These are phyloP conservation scores for Russula foetens DNA, from an alignment of 768 basidiomycete genomes.

Conservation along the genomic window DNA sequence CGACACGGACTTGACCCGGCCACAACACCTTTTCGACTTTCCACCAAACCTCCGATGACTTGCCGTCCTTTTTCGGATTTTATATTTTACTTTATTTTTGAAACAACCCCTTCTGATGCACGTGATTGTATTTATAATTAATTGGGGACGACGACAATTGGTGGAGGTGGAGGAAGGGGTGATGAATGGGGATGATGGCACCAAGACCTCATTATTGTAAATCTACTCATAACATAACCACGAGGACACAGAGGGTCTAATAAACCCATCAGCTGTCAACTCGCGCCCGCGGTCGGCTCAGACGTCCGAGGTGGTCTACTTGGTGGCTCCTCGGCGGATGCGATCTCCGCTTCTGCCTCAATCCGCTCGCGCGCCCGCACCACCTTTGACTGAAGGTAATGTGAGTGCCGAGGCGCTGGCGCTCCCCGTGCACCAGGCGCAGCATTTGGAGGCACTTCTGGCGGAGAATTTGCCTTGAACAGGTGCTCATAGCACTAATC, in stretches of 20 bases:
- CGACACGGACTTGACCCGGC: background rate
- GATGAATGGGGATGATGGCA: background rate
- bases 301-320: conserved; percentile 7
- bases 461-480: conserved; percentile 81
- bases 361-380: conserved; percentile 89
- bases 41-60: too few relatives aligned
- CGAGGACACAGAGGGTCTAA: too few relatives aligned
- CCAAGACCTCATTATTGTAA: background rate
- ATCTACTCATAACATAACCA: background rate
- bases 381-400: conserved; percentile 97
- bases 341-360: conserved; percentile 65
- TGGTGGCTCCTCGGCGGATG: conserved; percentile 24
- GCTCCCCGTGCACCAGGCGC: conserved; percentile 38
- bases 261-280: background rate
- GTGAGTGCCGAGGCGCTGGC: conserved; percentile 51
- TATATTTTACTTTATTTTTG: too few relatives aligned
- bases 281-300: background rate
- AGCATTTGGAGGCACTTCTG: conserved; percentile 38
- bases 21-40: too few relatives aligned
- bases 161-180: background rate
- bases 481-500: conserved; percentile 84
- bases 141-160: too few relatives aligned
- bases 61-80: too few relatives aligned
- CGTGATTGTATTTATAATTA: too few relatives aligned
- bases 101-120: too few relatives aligned